A percentile compares a stretch with the other conserved stretches of the same genome.
Conservation (phyloP, 306 rosid species). For the Lablab purpureus region DNA sequence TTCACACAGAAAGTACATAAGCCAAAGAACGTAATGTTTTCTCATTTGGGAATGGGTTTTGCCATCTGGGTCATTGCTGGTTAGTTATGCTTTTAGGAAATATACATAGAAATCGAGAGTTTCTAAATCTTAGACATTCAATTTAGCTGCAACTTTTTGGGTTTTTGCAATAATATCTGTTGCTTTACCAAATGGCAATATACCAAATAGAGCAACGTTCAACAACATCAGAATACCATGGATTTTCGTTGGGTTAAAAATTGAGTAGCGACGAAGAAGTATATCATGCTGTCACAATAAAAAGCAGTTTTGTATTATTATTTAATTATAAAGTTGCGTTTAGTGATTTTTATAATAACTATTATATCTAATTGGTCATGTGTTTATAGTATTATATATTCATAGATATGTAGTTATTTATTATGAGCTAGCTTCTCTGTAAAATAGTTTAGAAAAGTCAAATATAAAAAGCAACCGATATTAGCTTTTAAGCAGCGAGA, state of each 20-base stretch:
- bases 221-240: background rate
- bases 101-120: conserved; percentile 37
- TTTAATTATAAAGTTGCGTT: no score
- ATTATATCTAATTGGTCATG: no score
- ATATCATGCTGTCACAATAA: no score
- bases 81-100: conserved; percentile 42
- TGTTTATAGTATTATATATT: no score
- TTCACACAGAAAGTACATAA: conserved; percentile 53
- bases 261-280: no score
- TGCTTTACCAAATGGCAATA: conserved; percentile 22
- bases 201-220: background rate
- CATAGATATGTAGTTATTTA: no score
- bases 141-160: conserved; percentile 27
- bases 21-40: conserved; percentile 34
- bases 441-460: background rate
- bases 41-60: conserved; percentile 40
- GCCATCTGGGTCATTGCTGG: conserved; percentile 26
- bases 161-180: conserved; percentile 20
- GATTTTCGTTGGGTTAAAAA: background rate
- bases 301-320: no score
- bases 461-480: background rate
- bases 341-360: no score
- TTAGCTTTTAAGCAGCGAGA: background rate
- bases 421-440: no score
- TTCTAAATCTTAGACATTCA: conserved; percentile 26